Evolutionary conservation across 2,329 filamentous ascomycete species (phyloP).

Genomic region (Mycosphaerelloides madeirae): DNA sequence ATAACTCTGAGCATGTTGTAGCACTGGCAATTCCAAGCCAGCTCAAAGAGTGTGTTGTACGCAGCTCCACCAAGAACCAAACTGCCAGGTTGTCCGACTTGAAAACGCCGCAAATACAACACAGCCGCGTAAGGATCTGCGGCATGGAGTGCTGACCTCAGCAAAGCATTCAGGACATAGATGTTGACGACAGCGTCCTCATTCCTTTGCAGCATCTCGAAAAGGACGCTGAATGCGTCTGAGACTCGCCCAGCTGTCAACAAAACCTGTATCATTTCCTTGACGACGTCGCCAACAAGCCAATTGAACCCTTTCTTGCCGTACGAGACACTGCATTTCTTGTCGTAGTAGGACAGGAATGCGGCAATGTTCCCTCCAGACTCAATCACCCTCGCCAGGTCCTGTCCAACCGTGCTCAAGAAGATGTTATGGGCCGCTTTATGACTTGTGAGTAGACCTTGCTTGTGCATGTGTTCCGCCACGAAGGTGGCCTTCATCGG

Average conservation of each 20-base stretch:
- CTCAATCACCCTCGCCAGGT: constrained; percentile 17
- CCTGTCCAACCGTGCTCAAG: constrained; percentile 7
- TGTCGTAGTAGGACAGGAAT: constrained; percentile 21
- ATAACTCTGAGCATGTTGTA: constrained; percentile 31
- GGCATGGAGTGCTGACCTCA: constrained; percentile 16
- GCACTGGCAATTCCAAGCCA: constrained; percentile 22
- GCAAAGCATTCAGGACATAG: constrained; percentile 24
- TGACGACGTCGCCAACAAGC: constrained; percentile 20
- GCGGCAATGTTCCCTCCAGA: constrained; percentile 6
- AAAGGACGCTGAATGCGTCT: constrained; percentile 20
- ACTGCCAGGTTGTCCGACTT: constrained; percentile 8
- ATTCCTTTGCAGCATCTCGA: constrained; percentile 10
- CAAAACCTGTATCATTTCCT: constrained; percentile 21
- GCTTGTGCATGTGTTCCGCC: constrained; percentile 19
- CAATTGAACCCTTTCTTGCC: constrained; percentile 17
- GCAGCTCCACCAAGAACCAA: constrained; percentile 10
- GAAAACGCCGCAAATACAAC: constrained; percentile 15
- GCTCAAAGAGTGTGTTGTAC: constrained; percentile 21
- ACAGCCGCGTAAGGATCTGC: constrained; percentile 15
- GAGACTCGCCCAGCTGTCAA: constrained; percentile 19
- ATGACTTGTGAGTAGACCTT: constrained; percentile 19
- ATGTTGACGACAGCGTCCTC: constrained; percentile 7
- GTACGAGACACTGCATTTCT: constrained; percentile 3
- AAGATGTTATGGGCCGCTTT: constrained; percentile 8
- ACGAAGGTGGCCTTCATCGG: constrained; percentile 11